Conservation (phyloP, 306 rosid genomes). For the Cercis canadensis region DNA sequence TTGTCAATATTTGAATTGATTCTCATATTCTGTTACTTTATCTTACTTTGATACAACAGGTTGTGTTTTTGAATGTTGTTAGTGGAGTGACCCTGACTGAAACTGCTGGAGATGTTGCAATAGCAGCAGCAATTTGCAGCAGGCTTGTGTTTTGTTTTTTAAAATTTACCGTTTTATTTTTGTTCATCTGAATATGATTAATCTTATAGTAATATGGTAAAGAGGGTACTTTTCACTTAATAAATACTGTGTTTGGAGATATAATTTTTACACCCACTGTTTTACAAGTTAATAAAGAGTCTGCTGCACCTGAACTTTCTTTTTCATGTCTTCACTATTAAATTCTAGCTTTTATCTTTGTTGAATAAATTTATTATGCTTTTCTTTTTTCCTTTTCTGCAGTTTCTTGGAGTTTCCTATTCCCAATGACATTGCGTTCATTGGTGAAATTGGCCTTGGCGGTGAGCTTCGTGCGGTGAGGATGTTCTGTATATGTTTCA, state of each 20-base stretch:
- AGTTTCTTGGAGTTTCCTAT: slow-evolving; percentile 92
- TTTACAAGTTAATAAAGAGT: slow-evolving; percentile 12
- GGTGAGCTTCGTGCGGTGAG: slow-evolving; percentile 97
- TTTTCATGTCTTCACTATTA: slow-evolving; percentile 7
- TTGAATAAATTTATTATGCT: slow-evolving; percentile 20
- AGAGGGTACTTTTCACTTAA: no score
- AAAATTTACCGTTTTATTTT: slow-evolving; percentile 25
- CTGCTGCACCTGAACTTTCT: background rate
- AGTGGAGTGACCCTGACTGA: slow-evolving; percentile 73
- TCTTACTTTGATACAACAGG: slow-evolving; percentile 53
- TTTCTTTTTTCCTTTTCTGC: slow-evolving; percentile 28
- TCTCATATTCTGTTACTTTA: background rate
- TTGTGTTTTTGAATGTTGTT: slow-evolving; percentile 74
- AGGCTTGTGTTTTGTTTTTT: slow-evolving; percentile 57
- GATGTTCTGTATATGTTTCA: slow-evolving; percentile 20
- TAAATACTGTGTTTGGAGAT: slow-evolving; percentile 19
- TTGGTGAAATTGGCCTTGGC: slow-evolving; percentile 90
- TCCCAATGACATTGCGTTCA: slow-evolving; percentile 79
- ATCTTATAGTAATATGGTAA: no score
- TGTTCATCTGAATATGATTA: slow-evolving; percentile 18
- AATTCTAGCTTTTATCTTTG: background rate
- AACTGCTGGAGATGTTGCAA: slow-evolving; percentile 96
- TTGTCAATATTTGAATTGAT: slow-evolving; percentile 11
- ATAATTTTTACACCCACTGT: background rate
- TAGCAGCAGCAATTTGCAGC: slow-evolving; percentile 98